These are phyloP conservation scores for Leccinellum rugosiceps DNA, from an alignment of 768 basidiomycete genomes.

Conservation along the genomic window DNA sequence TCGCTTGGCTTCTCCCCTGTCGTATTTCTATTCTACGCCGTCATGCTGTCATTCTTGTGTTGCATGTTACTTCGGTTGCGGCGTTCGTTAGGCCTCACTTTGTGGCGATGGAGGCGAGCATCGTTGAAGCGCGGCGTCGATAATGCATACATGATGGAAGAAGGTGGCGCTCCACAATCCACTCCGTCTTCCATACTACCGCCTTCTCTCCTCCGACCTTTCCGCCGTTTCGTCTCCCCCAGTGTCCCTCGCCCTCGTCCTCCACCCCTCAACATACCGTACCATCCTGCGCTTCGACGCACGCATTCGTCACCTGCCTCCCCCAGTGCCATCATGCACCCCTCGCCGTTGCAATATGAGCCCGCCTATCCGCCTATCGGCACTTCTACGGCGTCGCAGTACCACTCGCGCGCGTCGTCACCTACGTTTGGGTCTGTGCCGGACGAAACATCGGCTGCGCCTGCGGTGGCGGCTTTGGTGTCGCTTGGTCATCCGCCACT, in stretches of 20 bases:
- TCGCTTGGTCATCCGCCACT: conserved; percentile 34
- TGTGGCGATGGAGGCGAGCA: conserved; percentile 45
- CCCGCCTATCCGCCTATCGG: conserved; percentile 23
- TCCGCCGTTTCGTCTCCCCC: conserved; percentile 27
- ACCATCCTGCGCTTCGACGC: conserved; percentile 15
- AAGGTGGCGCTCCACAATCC: conserved; percentile 27
- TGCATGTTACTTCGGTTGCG: conserved; percentile 56
- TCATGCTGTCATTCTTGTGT: conserved; percentile 41
- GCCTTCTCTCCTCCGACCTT: conserved; percentile 25
- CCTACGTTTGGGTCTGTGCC: conserved; percentile 21
- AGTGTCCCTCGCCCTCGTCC: conserved; percentile 20
- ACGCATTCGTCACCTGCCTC: conserved; percentile 20
- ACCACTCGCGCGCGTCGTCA: conserved; percentile 32
- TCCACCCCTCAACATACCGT: conserved; percentile 17
- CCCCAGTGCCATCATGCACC: conserved; percentile 3
- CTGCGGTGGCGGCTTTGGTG: conserved; percentile 5
- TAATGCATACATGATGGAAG: conserved; percentile 45
- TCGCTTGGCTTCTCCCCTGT: conserved; percentile 74
- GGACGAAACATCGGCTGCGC: neutral
- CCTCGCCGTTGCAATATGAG: conserved; percentile 16
- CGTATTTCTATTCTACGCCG: conserved; percentile 53
- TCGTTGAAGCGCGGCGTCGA: conserved; percentile 32
- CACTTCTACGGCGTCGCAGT: conserved; percentile 33
- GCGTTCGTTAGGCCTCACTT: conserved; percentile 44
- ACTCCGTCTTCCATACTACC: conserved; percentile 19